These are phyloP conservation scores for Pestalotiopsis sp. DNA, from an alignment of 2,329 filamentous ascomycete genomes.

Conservation along the genomic window DNA sequence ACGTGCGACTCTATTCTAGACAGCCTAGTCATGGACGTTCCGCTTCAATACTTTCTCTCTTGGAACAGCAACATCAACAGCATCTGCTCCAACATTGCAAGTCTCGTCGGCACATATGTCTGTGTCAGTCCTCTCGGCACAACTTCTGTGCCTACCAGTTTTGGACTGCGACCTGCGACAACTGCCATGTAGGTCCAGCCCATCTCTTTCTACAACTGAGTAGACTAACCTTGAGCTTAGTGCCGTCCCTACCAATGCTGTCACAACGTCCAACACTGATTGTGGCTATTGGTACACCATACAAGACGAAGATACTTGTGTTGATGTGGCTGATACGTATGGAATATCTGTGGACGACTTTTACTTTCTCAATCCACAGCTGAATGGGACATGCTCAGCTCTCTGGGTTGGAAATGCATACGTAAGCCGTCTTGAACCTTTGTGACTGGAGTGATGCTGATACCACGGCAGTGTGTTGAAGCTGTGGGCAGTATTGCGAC, in stretches of 20 bases:
- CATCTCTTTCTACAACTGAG: not conserved
- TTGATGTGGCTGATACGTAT: constrained; percentile 27
- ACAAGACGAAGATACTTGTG: not conserved
- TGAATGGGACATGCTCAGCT: constrained; percentile 36
- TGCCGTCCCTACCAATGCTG: constrained; percentile 23
- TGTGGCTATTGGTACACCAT: constrained; percentile 3
- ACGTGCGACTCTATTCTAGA: constrained; percentile 20
- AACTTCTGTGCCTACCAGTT: not conserved
- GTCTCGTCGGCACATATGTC: constrained; percentile 18
- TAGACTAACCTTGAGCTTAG: not conserved
- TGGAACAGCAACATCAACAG: constrained; percentile 27
- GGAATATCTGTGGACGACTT: constrained; percentile 34
- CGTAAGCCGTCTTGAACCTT: constrained; percentile 11
- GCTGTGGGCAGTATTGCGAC: constrained; percentile 29
- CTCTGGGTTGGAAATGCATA: constrained; percentile 22
- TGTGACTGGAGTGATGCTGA: not conserved
- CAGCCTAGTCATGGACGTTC: constrained; percentile 18
- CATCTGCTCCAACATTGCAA: constrained; percentile 22
- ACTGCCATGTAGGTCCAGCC: constrained; percentile 12
- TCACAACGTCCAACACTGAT: not conserved
- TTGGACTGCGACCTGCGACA: not conserved
- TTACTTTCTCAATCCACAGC: constrained; percentile 31
- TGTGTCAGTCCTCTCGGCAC: constrained; percentile 17
- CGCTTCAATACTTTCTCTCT: constrained; percentile 18
- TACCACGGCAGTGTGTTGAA: constrained; percentile 31